Evolutionary conservation across 2,329 filamentous ascomycete genomes (phyloP), one percentile per base, ranked within the genome.

Genomic region (Ophiostoma ips): DNA sequence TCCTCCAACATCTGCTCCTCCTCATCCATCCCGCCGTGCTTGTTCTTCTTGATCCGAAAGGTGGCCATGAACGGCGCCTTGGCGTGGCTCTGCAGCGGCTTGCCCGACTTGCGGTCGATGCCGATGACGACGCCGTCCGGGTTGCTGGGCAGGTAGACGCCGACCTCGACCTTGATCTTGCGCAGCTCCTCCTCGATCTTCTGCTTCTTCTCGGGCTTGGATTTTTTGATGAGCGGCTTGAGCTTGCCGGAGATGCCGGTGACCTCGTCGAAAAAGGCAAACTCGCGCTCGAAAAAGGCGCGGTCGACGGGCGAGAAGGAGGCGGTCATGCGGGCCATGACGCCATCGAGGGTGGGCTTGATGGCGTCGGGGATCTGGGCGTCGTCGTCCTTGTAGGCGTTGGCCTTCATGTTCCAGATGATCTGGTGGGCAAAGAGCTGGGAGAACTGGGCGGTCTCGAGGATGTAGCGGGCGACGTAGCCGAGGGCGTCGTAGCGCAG

Each of bases 381-480:
- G 57, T 95, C 87, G 59, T 98, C 90, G 57, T 98, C 94, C 64
- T 95, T 98, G 73, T 86, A 98, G 1, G 89, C 86, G 64, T 98
- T 99, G 31, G 92, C 92, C 64, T 96, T 98, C 84, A 99, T 98
- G 64, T 98, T 99, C 92, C 94, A 99, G 62, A 99, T 98, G 57
- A 98, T 96, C 61, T 99, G 92, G 64, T 99, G 94, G 2, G 94
- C 90, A 65, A 98, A 98, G 9, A 96, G 70, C 64, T 96, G 92
- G n/a, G 92, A 96, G 61, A 95, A 89, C 59, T 94, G 90, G 1
- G 89, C 92, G 1, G 94, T 95, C 68, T 99, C 92, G 15, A 96
- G 74, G 50, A 98, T 96, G 62, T 95, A 98, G 41, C 90, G 79
- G 65, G 95, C 88, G 2, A 95, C 89, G 61, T 98, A 98, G 50